Conservation (phyloP, 1,139 yeast genomes). For the Blastobotrys petasosporus region DNA sequence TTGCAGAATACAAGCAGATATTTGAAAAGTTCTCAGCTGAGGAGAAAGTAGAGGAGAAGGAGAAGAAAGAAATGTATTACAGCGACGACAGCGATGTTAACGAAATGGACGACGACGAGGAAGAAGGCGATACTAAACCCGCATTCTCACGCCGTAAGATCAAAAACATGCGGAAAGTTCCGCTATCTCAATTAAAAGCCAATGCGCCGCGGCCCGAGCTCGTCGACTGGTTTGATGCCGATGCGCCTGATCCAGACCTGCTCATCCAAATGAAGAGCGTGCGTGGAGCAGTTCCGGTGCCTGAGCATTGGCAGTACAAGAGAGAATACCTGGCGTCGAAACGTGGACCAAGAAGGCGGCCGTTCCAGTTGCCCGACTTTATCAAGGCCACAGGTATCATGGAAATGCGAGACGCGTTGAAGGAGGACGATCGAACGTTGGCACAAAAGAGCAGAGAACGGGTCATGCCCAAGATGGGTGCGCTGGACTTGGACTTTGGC, state of each 20-base stretch:
- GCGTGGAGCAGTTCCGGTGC: constrained; percentile 70
- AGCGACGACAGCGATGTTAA: constrained; percentile 30
- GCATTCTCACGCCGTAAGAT: constrained; percentile 38
- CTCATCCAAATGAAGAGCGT: constrained; percentile 58
- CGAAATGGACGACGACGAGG: constrained; percentile 22
- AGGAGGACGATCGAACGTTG: constrained; percentile 49
- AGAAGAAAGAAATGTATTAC: constrained; percentile 30
- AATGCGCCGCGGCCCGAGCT: constrained; percentile 57
- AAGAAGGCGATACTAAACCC: constrained; percentile 15
- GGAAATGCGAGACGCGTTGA: constrained; percentile 66
- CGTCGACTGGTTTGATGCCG: constrained; percentile 84
- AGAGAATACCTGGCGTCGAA: constrained; percentile 71
- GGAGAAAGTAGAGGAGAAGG: constrained; percentile 12
- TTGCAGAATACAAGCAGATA: constrained; percentile 40
- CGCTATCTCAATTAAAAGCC: constrained; percentile 65
- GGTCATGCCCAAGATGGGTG: constrained; percentile 87
- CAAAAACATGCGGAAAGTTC: constrained; percentile 49
- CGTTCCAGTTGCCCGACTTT: constrained; percentile 72
- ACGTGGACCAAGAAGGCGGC: constrained; percentile 63
- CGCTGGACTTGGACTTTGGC: constrained; percentile 79
- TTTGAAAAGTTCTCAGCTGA: constrained; percentile 40
- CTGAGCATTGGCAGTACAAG: constrained; percentile 78
- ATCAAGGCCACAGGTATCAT: constrained; percentile 81
- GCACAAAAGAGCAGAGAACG: constrained; percentile 75
- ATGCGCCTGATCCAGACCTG: constrained; percentile 72